Evolutionary conservation across 1,139 yeast species (phyloP).

Genomic region (Protomyces arabidopsidicola): DNA sequence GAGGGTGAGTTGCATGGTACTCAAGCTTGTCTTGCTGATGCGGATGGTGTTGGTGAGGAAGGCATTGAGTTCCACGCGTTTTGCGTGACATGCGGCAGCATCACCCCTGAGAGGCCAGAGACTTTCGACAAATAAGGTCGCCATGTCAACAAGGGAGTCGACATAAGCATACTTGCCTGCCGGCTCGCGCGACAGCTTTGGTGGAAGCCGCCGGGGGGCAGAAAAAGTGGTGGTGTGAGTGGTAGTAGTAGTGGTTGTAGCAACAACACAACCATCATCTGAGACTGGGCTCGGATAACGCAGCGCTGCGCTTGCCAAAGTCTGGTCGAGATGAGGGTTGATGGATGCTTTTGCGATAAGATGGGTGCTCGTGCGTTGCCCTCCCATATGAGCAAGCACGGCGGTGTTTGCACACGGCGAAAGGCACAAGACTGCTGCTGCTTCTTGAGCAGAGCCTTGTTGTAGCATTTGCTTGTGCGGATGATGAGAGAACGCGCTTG

Average conservation of each 20-base stretch:
- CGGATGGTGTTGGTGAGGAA: conserved; percentile 63
- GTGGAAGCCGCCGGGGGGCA: not conserved
- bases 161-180: conserved; percentile 19
- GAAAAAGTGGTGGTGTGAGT: not conserved
- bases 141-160: conserved; percentile 38
- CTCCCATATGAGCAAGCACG: not conserved
- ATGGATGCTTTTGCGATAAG: not conserved
- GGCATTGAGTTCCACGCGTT: conserved; percentile 31
- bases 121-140: conserved; percentile 40
- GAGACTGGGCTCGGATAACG: not conserved
- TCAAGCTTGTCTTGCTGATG: conserved; percentile 63
- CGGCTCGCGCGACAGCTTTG: conserved; percentile 5
- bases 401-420: not conserved
- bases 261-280: not conserved
- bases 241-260: not conserved
- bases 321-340: not conserved
- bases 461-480: no score
- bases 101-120: conserved; percentile 39
- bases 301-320: not conserved
- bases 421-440: not conserved
- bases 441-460: not conserved
- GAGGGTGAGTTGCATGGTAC: conserved; percentile 62
- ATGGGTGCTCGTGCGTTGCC: not conserved
- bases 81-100: conserved; percentile 19
- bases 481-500: no score